Evolutionary conservation across 805 yeast genomes (phyloP).

Genomic region (Candida dajiaensis): DNA sequence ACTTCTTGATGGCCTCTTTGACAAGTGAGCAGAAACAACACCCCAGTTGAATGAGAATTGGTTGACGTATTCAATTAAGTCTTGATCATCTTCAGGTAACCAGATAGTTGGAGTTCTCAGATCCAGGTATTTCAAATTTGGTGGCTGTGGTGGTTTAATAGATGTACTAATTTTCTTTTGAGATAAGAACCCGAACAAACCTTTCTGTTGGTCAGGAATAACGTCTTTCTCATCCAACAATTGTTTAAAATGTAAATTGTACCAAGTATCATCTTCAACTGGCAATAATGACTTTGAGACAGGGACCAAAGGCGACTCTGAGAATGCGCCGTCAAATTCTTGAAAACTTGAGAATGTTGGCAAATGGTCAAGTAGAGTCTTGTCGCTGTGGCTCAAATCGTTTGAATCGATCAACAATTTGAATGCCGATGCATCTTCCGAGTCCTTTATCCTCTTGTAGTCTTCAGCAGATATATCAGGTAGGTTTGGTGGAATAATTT

Average conservation of each 20-base stretch:
- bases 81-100: constrained; percentile 90
- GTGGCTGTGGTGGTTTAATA: constrained; percentile 84
- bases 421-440: constrained; percentile 22
- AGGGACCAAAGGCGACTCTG: constrained; percentile 38
- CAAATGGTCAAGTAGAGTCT: constrained; percentile 27
- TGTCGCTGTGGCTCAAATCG: constrained; percentile 28
- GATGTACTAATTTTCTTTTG: constrained; percentile 56
- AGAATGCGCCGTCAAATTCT: constrained; percentile 25
- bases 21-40: constrained; percentile 75
- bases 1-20: constrained; percentile 57
- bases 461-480: constrained; percentile 29
- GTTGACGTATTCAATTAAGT: constrained; percentile 72
- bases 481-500: constrained; percentile 23
- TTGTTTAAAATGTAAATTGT: constrained; percentile 49
- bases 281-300: constrained; percentile 64
- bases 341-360: constrained; percentile 28
- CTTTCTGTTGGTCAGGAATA: constrained; percentile 44
- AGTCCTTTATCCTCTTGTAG: constrained; percentile 8
- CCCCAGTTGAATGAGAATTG: constrained; percentile 93
- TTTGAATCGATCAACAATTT: constrained; percentile 27
- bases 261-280: constrained; percentile 59
- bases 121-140: constrained; percentile 73
- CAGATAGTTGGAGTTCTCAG: constrained; percentile 89
- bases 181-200: constrained; percentile 38
- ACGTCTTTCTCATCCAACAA: constrained; percentile 33